Conservation (phyloP, 2,329 filamentous ascomycete species). For the Fusarium foetens region DNA sequence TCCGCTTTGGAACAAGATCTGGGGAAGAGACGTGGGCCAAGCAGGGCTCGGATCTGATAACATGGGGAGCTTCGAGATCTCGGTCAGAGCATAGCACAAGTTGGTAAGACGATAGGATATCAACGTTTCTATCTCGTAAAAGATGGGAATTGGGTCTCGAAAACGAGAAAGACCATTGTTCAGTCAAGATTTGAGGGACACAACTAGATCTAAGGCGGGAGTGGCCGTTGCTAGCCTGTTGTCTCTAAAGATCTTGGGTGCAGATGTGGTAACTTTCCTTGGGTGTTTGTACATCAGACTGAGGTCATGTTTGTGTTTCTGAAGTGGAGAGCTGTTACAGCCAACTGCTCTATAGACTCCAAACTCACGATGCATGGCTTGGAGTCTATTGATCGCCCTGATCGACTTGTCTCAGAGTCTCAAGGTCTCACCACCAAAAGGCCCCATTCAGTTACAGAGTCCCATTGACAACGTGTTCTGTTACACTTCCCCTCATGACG, state of each 20-base stretch:
- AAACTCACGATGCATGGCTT: not conserved
- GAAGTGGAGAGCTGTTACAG: not conserved
- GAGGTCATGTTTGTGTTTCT: not conserved
- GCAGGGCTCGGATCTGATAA: not conserved
- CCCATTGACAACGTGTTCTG: slow-evolving; percentile 6
- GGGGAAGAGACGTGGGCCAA: not conserved
- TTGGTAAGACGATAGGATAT: not conserved
- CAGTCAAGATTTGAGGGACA: not conserved
- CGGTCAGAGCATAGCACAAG: not conserved
- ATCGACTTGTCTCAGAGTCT: not conserved
- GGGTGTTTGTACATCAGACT: not conserved
- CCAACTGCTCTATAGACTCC: not conserved
- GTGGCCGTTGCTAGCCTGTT: slow-evolving; percentile 26
- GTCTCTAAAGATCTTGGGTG: not conserved
- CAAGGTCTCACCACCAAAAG: not conserved
- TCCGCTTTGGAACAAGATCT: not conserved
- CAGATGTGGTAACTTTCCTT: not conserved
- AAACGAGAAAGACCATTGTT: not conserved
- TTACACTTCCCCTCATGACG: slow-evolving; percentile 11
- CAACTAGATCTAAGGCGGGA: slow-evolving; percentile 18
- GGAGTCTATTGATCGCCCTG: not conserved
- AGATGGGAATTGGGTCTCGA: slow-evolving; percentile 4
- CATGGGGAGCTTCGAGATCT: not conserved
- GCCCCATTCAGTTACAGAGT: not conserved
- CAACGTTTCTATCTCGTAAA: slow-evolving; percentile 10